A percentile compares a stretch with the other conserved stretches of the same genome.
phyloP scores from a whole-genome alignment of 495 filamentous ascomycete species.

The Aspergillus egyptiacus region DNA sequence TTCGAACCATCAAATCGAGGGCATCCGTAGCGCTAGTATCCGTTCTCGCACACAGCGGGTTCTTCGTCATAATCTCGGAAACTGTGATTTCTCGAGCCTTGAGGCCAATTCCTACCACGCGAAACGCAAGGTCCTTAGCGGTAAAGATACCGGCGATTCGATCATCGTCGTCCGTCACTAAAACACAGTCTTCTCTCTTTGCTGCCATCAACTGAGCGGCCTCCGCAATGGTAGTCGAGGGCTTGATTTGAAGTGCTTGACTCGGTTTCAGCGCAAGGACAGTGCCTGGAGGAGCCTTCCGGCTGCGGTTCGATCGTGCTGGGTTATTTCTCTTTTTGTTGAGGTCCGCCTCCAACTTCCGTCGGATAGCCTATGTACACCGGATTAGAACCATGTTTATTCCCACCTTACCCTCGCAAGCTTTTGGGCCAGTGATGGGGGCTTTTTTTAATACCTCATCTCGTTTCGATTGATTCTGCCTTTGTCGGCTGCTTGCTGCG shows the following conservation, averaged over 20 bases:
- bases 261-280: conserved; percentile 93
- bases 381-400: conserved; percentile 1
- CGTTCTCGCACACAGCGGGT: conserved; percentile 91
- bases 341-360: conserved; percentile 94
- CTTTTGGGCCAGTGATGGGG: too few species aligned
- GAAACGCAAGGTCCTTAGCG: conserved; percentile 96
- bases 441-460: conserved; percentile 98
- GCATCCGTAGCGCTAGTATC: conserved; percentile 98
- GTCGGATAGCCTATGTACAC: conserved; percentile 74
- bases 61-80: conserved; percentile 99
- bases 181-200: conserved; percentile 97
- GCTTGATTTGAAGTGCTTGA: conserved; percentile 96
- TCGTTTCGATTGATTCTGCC: conserved; percentile 90
- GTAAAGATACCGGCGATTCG: conserved; percentile 98
- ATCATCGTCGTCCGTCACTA: conserved; percentile 97
- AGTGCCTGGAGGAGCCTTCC: conserved; percentile 92
- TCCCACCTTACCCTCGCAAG: too few species aligned
- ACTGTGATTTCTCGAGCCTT: conserved; percentile 88
- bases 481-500: conserved; percentile 69
- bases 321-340: conserved; percentile 88
- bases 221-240: conserved; percentile 86
- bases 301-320: conserved; percentile 68
- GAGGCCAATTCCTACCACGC: conserved; percentile 88
- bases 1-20: conserved; percentile 93
- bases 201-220: conserved; percentile 98